A percentile compares a stretch with the other conserved stretches of the same genome.
Conservation (phyloP, 2,329 filamentous ascomycete genomes). For the Talaromyces albobiverticillius region DNA sequence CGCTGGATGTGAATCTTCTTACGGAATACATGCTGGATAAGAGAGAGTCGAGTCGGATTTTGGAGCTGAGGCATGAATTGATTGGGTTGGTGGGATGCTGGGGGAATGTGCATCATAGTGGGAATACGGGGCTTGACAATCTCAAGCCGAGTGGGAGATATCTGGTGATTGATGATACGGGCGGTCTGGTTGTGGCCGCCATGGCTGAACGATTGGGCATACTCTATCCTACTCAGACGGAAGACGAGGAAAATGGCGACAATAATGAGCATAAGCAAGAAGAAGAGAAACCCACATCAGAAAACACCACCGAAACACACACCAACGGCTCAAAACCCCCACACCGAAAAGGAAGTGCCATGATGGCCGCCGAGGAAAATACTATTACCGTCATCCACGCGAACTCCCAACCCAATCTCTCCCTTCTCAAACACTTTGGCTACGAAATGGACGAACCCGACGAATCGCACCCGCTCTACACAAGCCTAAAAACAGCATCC, state of each 20-base stretch:
- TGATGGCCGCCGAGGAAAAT: slow-evolving; percentile 51
- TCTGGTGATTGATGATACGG: slow-evolving; percentile 83
- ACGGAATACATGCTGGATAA: slow-evolving; percentile 75
- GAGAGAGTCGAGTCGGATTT: slow-evolving; percentile 73
- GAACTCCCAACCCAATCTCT: slow-evolving; percentile 80
- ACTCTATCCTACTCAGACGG: slow-evolving; percentile 53
- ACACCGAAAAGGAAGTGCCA: slow-evolving; percentile 21
- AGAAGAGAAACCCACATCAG: slow-evolving; percentile 13
- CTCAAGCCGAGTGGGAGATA: slow-evolving; percentile 60
- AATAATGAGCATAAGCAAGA: slow-evolving; percentile 12
- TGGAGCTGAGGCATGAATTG: slow-evolving; percentile 84
- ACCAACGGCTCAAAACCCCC: slow-evolving; percentile 9
- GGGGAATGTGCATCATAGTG: slow-evolving; percentile 81
- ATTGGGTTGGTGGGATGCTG: slow-evolving; percentile 80
- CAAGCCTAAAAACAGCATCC: slow-evolving; percentile 76
- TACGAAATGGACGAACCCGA: slow-evolving; percentile 69
- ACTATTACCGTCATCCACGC: slow-evolving; percentile 59
- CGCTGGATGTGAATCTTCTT: slow-evolving; percentile 74
- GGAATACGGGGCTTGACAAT: slow-evolving; percentile 28
- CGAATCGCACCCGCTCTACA: slow-evolving; percentile 72
- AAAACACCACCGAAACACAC: neutral
- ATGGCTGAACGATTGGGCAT: slow-evolving; percentile 88
- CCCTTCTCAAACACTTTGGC: slow-evolving; percentile 82
- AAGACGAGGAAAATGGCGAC: slow-evolving; percentile 22
- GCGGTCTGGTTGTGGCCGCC: slow-evolving; percentile 75